These are phyloP conservation scores for Cyamopsis tetragonoloba DNA, from an alignment of 306 rosid genomes.

Conservation along the genomic window DNA sequence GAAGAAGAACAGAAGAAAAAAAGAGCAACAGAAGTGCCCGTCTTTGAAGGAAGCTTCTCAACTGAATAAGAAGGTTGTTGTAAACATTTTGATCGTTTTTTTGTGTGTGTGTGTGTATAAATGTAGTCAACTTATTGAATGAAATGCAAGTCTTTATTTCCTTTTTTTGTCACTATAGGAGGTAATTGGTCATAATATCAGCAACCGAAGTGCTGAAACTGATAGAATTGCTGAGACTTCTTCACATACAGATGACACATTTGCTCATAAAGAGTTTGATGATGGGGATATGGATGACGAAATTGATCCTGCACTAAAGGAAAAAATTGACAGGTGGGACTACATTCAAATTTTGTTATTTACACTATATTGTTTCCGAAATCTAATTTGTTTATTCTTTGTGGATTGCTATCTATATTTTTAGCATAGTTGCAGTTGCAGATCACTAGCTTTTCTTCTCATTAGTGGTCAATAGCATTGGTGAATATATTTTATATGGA, in stretches of 20 bases:
- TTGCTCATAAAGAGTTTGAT: constrained; percentile 50
- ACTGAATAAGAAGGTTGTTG: constrained; percentile 45
- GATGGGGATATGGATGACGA: constrained; percentile 81
- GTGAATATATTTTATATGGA: constrained; percentile 17
- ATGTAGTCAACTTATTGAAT: neutral
- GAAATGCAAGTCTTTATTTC: neutral
- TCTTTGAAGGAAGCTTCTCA: constrained; percentile 48
- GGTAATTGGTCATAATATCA: constrained; percentile 48
- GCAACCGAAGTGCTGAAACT: constrained; percentile 37
- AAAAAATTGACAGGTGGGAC: constrained; percentile 81
- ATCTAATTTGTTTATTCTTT: neutral
- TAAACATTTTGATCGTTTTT: neutral
- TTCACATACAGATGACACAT: constrained; percentile 37
- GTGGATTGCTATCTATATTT: constrained; percentile 10
- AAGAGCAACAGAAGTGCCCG: constrained; percentile 60
- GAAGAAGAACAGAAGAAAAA: constrained; percentile 75
- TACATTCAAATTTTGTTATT: constrained; percentile 13
- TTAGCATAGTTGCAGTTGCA: constrained; percentile 24
- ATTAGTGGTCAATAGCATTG: constrained; percentile 18
- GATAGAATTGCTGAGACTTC: constrained; percentile 49
- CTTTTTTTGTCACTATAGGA: constrained; percentile 40
- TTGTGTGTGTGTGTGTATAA: too few relatives aligned
- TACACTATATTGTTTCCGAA: constrained; percentile 6
- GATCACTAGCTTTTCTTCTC: constrained; percentile 27
- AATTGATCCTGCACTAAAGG: constrained; percentile 88